Conservation (phyloP, 2,329 filamentous ascomycete species). For the Akanthomyces lecanii region DNA sequence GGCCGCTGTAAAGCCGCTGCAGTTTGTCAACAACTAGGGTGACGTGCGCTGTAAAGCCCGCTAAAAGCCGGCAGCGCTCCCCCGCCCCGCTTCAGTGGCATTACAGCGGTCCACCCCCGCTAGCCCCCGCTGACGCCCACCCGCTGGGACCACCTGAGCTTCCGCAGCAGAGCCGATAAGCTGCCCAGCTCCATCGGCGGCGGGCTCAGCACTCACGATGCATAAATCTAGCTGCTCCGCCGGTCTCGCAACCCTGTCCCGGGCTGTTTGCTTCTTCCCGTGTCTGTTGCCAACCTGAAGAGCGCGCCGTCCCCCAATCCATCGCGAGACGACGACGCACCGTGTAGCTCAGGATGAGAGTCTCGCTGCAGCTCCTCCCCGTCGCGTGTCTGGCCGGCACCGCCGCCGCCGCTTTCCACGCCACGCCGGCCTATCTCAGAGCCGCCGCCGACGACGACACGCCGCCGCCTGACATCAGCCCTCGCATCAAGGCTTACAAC, state of each 20-base stretch:
- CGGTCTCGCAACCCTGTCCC: background rate
- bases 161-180: background rate
- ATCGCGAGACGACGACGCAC: background rate
- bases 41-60: background rate
- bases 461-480: background rate
- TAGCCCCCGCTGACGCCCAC: background rate
- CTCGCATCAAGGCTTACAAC: conserved; percentile 23
- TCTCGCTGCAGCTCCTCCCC: background rate
- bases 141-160: background rate
- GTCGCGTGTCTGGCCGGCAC: conserved; percentile 1
- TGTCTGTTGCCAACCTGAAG: background rate
- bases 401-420: conserved; percentile 7
- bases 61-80: background rate
- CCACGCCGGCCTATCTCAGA: background rate
- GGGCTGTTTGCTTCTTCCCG: background rate
- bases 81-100: background rate
- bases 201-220: background rate
- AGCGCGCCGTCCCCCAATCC: background rate
- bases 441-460: background rate
- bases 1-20: too few relatives aligned
- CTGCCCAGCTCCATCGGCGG: background rate
- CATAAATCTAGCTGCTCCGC: background rate
- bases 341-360: background rate
- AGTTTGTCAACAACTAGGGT: too few relatives aligned
- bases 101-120: background rate